Evolutionary conservation across 805 yeast species (phyloP).

Genomic region (Saccharomyces eubayanus): DNA sequence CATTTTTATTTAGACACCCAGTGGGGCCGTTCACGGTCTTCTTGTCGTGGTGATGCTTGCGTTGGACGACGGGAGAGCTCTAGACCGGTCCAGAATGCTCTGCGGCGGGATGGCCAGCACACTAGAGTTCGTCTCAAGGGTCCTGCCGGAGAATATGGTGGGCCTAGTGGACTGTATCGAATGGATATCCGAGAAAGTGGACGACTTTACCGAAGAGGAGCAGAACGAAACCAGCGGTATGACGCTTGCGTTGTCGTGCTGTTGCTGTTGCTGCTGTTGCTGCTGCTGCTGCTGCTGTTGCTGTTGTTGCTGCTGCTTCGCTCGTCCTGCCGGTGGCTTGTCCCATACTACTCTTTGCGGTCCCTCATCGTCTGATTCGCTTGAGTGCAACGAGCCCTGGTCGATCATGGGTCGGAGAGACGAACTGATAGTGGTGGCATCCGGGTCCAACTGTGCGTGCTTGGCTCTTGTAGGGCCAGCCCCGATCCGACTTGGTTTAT

Average conservation of each 20-base stretch:
- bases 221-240: conserved; percentile 30
- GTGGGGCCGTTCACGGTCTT: not conserved
- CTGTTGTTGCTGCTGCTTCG: not conserved
- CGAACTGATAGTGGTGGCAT: conserved; percentile 9
- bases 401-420: conserved; percentile 12
- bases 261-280: conserved; percentile 1
- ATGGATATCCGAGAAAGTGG: conserved; percentile 31
- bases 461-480: not conserved
- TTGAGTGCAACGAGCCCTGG: not conserved
- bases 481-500: not conserved
- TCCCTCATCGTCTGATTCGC: not conserved
- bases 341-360: conserved; percentile 17
- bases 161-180: conserved; percentile 32
- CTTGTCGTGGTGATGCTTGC: conserved; percentile 14
- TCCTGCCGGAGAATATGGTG: conserved; percentile 30
- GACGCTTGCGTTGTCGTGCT: conserved; percentile 25
- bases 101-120: conserved; percentile 68
- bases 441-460: not conserved
- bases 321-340: conserved; percentile 9
- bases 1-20: conserved; percentile 32
- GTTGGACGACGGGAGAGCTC: conserved; percentile 17
- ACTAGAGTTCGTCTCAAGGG: conserved; percentile 49
- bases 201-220: conserved; percentile 31
- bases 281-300: no score
- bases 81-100: conserved; percentile 52